These are phyloP conservation scores for Ichthyophthirius multifiliis DNA, from an alignment of 169 alveolate species.

Conservation along the genomic window DNA sequence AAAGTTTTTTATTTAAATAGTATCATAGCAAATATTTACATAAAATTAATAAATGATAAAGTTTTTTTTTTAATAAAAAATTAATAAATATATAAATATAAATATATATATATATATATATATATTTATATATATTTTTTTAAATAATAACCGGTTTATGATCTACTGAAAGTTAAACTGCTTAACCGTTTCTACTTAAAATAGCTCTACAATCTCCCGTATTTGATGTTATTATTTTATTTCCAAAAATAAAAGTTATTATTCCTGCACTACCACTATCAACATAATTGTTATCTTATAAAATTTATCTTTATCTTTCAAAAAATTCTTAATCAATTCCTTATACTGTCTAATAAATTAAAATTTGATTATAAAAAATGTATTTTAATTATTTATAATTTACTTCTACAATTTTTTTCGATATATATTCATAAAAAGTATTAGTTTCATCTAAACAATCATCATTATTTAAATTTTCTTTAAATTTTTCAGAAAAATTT, in stretches of 20 bases:
- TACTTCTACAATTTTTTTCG: conserved; percentile 9
- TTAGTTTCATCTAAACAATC: conserved; percentile 37
- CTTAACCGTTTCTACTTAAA: conserved; percentile 64
- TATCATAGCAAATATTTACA: no score
- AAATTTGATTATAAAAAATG: background rate
- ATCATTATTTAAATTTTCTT: conserved; percentile 30
- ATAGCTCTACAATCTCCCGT: conserved; percentile 82
- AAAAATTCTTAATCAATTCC: conserved; percentile 49
- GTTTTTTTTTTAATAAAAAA: no score
- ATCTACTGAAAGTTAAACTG: conserved; percentile 61
- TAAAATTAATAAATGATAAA: no score
- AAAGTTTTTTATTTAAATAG: background rate
- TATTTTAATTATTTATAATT: background rate
- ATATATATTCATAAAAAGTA: conserved; percentile 10
- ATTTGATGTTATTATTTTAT: conserved; percentile 61
- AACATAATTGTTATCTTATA: no score
- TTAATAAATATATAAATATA: no score
- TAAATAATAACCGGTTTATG: conserved; percentile 61
- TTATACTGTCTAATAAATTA: conserved; percentile 23
- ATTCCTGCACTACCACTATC: conserved; percentile 64
- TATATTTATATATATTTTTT: background rate
- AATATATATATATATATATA: conserved; percentile 25
- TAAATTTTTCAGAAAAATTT: conserved; percentile 34
- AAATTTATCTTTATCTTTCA: conserved; percentile 9
- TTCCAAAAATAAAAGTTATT: conserved; percentile 48